phyloP scores from a whole-genome alignment of 1,284 basidiomycete genomes.

The Hymenochaete sp. region DNA sequence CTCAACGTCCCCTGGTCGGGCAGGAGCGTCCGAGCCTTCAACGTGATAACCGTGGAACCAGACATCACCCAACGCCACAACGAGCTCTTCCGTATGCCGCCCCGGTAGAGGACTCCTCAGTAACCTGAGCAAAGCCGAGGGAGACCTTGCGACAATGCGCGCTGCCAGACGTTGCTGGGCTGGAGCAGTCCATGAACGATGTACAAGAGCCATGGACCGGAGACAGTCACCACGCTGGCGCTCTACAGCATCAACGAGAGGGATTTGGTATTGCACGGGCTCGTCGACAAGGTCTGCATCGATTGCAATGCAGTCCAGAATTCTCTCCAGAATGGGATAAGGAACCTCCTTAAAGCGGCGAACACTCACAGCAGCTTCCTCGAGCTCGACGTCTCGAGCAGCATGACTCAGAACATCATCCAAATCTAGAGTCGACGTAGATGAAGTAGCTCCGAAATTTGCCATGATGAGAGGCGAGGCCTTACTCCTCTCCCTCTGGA shows the following conservation, averaged over 20 bases:
- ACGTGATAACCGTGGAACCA: conserved; percentile 9
- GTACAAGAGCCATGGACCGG: conserved; percentile 12
- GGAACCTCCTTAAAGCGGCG: no score
- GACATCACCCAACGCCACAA: conserved; percentile 12
- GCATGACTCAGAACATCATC: no score
- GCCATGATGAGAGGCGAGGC: conserved; percentile 1
- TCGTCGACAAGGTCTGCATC: conserved; percentile 14
- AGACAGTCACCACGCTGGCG: conserved; percentile 8
- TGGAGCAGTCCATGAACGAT: conserved; percentile 15
- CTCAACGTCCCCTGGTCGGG: conserved; percentile 12
- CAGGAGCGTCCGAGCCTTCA: conserved; percentile 3
- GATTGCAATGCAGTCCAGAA: conserved; percentile 12
- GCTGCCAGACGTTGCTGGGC: conserved; percentile 14
- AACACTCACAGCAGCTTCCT: no score
- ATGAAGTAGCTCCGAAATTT: no score
- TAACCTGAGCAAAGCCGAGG: conserved; percentile 8
- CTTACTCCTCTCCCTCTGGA: not conserved
- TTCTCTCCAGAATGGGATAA: conserved; percentile 14
- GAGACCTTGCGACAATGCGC: conserved; percentile 11
- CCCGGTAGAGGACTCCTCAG: conserved; percentile 14
- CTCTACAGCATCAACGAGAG: conserved; percentile 8
- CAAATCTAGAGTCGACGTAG: no score
- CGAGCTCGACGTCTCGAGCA: no score
- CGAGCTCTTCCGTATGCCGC: conserved; percentile 12
- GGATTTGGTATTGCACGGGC: conserved; percentile 10